Percentiles rank a stretch among this genome's conserved stretches.
phyloP scores from a whole-genome alignment of 1,139 yeast genomes.

The Magnusiomyces ingens region DNA sequence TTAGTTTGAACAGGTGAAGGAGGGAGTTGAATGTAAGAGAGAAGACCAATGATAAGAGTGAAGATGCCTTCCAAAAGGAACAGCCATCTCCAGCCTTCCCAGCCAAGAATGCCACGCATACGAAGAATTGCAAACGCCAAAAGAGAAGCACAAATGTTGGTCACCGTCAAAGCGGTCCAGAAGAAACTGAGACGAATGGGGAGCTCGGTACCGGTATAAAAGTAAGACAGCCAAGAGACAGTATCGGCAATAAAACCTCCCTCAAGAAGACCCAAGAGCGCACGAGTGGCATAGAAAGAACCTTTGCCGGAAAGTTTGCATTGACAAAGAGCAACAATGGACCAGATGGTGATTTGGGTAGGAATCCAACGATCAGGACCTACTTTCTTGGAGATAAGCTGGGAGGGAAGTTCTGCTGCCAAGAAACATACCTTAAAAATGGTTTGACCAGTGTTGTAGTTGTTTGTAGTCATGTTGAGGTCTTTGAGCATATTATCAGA shows the following conservation, averaged over 20 bases:
- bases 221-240: conserved; percentile 46
- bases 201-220: conserved; percentile 43
- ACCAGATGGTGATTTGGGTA: conserved; percentile 44
- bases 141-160: conserved; percentile 32
- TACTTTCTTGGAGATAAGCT: conserved; percentile 42
- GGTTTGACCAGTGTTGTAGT: conserved; percentile 45
- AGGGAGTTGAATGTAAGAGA: conserved; percentile 47
- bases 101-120: conserved; percentile 42
- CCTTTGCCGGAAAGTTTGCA: conserved; percentile 33
- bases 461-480: conserved; percentile 40
- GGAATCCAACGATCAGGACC: conserved; percentile 53
- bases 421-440: conserved; percentile 40
- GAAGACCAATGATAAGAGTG: conserved; percentile 45
- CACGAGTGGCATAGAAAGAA: conserved; percentile 39
- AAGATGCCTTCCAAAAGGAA: conserved; percentile 51
- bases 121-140: conserved; percentile 37
- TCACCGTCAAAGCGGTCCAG: conserved; percentile 26
- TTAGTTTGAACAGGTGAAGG: conserved; percentile 52
- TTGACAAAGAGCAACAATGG: conserved; percentile 42
- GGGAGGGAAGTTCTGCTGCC: conserved; percentile 47
- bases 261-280: conserved; percentile 41
- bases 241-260: conserved; percentile 52
- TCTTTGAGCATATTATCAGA: conserved; percentile 44
- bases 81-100: conserved; percentile 53
- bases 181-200: conserved; percentile 44